phyloP scores from a whole-genome alignment of 208 protist species.

The Crithidia thermophila region DNA sequence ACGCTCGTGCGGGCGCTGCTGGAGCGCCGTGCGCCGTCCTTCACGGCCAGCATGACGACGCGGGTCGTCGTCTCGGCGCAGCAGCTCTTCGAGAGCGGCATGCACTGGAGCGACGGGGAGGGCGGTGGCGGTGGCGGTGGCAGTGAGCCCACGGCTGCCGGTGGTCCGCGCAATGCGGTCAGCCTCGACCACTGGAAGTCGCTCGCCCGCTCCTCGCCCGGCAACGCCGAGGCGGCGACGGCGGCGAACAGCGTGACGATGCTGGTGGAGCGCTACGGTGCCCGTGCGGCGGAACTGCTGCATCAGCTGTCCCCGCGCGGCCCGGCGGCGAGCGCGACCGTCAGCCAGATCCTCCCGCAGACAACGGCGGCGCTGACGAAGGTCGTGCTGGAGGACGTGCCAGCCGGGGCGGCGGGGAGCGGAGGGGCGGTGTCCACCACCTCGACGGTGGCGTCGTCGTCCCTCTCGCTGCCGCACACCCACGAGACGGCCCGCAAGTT shows the following conservation, averaged over 20 bases:
- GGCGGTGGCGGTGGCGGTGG: neutral
- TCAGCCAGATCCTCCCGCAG: constrained; percentile 18
- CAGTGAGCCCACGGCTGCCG: neutral
- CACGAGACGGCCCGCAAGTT: constrained; percentile 14
- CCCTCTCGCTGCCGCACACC: neutral
- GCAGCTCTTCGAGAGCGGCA: neutral
- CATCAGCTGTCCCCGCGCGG: constrained; percentile 29
- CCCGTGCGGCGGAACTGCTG: constrained; percentile 25
- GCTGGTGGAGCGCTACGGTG: constrained; percentile 19
- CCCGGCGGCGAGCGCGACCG: constrained; percentile 22
- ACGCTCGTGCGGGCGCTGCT: constrained; percentile 18
- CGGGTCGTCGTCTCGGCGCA: neutral
- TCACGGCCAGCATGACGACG: neutral
- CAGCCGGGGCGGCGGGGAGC: neutral
- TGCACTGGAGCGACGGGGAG: neutral
- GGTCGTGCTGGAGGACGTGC: constrained; percentile 12
- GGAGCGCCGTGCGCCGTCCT: constrained; percentile 8
- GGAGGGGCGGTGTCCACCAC: too few species aligned
- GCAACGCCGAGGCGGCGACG: neutral
- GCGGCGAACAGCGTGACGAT: constrained; percentile 5
- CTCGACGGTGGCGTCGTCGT: neutral
- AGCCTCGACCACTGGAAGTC: constrained; percentile 3
- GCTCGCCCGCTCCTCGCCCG: neutral
- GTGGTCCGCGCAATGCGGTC: neutral
- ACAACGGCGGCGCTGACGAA: constrained; percentile 22